Evolutionary conservation across 2,329 filamentous ascomycete species (phyloP), one percentile per base, ranked within the genome.

Genomic region (Cladosporium sp.): DNA sequence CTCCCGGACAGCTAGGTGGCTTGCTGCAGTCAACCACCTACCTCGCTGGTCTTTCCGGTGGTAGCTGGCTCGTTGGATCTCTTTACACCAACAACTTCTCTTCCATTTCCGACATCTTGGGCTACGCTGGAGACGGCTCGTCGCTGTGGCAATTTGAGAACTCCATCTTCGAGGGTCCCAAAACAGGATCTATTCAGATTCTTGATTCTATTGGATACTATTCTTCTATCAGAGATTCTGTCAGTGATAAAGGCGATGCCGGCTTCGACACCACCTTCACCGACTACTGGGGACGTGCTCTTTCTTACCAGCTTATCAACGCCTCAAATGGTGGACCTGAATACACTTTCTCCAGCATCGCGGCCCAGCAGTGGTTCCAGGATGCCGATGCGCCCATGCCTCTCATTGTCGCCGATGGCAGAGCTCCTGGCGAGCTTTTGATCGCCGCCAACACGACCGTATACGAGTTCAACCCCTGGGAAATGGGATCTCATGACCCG

Each of bases 291-390:
- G 91, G 91, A 30, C 89, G 93, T 65, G 91, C 91, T 56, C 83
- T 97, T n/a, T 89, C 89, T 1, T 96, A 90, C 78, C 93, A 97
- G 79, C 85, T 97, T 57, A 85, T 97, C 75, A 91, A 94, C 74
- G 90, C 86, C 6, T 84, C 83, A 1, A 79, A 91, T 67, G 93
- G 93, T 46, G 93, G 91, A 0, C 87, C 89, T 21, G 83, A 82
- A 16, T 93, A 90, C 73, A 97, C 93, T 4, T 96, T 89, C 80
- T 96, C 92, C 3, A 95, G 91, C 3, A 91, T 93, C 70, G 85
- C 88, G 8, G 74, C 87, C 51, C 83, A 86, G 21, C 73, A 83
- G 1, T 81, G 84, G n/a, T 94, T 94, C 76, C 77, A 80, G 1
- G 79, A 82, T 16, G 91, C 84, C 21, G 79, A 86, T 53, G 84